phyloP scores from a whole-genome alignment of 148 eudicot species.

The Selenicereus undatus region DNA sequence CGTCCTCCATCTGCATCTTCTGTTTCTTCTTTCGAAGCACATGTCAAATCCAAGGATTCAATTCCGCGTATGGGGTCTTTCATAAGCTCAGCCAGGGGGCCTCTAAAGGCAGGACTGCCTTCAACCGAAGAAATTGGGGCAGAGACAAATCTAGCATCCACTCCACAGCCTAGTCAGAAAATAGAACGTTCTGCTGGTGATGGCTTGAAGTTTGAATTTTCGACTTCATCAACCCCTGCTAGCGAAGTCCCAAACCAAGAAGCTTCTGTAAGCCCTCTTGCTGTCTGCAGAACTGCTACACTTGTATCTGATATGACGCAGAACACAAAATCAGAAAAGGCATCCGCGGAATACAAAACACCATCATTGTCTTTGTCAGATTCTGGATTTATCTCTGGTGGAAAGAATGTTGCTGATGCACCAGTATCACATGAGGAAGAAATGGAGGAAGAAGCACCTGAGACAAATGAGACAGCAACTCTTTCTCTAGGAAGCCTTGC shows the following conservation, averaged over 20 bases:
- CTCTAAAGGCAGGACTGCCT: conserved; percentile 27
- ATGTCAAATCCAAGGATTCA: conserved; percentile 22
- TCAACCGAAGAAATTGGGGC: conserved; percentile 29
- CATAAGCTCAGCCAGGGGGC: conserved; percentile 16
- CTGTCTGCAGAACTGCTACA: conserved; percentile 25
- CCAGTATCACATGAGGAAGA: conserved; percentile 66
- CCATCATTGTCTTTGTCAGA: conserved; percentile 30
- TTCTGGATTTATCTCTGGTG: conserved; percentile 31
- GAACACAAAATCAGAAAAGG: conserved; percentile 31
- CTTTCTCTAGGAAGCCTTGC: conserved; percentile 60
- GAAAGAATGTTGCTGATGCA: conserved; percentile 29
- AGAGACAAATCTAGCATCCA: conserved; percentile 20
- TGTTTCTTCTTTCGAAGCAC: conserved; percentile 28
- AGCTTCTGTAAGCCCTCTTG: conserved; percentile 32
- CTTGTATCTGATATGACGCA: conserved; percentile 21
- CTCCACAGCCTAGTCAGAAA: conserved; percentile 33
- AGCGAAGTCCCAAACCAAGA: conserved; percentile 30
- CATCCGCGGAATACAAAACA: conserved; percentile 22
- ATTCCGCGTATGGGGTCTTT: conserved; percentile 26
- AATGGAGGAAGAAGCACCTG: conserved; percentile 98
- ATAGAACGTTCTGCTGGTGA: conserved; percentile 15
- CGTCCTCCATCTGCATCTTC: conserved; percentile 30
- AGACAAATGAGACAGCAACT: conserved; percentile 44
- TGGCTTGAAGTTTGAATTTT: conserved; percentile 25
- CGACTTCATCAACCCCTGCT: conserved; percentile 21